Conservation (phyloP, 495 filamentous ascomycete species). For the Symbiotaphrina buchneri region DNA sequence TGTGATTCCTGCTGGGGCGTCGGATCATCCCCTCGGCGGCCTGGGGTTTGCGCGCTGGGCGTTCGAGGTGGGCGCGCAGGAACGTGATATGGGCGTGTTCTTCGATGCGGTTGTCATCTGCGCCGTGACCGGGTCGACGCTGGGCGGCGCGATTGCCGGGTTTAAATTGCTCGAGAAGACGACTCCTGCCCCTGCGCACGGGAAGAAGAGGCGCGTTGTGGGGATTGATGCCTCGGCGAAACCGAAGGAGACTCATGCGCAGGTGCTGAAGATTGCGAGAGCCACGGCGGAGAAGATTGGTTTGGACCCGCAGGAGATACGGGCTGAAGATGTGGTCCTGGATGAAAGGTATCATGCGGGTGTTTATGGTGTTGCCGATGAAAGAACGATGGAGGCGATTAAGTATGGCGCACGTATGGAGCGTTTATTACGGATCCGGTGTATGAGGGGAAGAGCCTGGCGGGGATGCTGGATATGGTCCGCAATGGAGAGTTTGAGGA, state of each 20-base stretch:
- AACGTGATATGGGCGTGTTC: slow-evolving; percentile 27
- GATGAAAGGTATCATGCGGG: slow-evolving; percentile 39
- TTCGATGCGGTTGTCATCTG: slow-evolving; percentile 40
- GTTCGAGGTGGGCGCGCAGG: slow-evolving; percentile 34
- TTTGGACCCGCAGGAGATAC: slow-evolving; percentile 26
- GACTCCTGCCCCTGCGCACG: slow-evolving; percentile 2
- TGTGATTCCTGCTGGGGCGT: slow-evolving; percentile 41
- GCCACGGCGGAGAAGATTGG: slow-evolving; percentile 33
- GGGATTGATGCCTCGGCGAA: slow-evolving; percentile 42
- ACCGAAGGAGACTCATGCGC: slow-evolving; percentile 25
- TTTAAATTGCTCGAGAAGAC: slow-evolving; percentile 31
- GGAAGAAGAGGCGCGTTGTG: slow-evolving; percentile 23
- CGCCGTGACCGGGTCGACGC: slow-evolving; percentile 36
- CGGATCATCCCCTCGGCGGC: slow-evolving; percentile 40
- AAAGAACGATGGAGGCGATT: slow-evolving; percentile 33
- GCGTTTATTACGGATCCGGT: slow-evolving; percentile 44
- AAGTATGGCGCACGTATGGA: slow-evolving; percentile 35
- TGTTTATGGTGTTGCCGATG: slow-evolving; percentile 33
- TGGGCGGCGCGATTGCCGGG: slow-evolving; percentile 39
- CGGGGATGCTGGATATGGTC: slow-evolving; percentile 42
- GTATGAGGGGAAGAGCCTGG: slow-evolving; percentile 44
- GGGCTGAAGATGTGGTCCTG: slow-evolving; percentile 28
- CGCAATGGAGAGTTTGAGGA: slow-evolving; percentile 24
- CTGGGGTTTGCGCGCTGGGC: slow-evolving; percentile 42
- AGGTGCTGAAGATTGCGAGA: slow-evolving; percentile 36